Evolutionary conservation across 2,329 filamentous ascomycete genomes (phyloP), one percentile per base, ranked within the genome.

Genomic region (Onygenales sp.): DNA sequence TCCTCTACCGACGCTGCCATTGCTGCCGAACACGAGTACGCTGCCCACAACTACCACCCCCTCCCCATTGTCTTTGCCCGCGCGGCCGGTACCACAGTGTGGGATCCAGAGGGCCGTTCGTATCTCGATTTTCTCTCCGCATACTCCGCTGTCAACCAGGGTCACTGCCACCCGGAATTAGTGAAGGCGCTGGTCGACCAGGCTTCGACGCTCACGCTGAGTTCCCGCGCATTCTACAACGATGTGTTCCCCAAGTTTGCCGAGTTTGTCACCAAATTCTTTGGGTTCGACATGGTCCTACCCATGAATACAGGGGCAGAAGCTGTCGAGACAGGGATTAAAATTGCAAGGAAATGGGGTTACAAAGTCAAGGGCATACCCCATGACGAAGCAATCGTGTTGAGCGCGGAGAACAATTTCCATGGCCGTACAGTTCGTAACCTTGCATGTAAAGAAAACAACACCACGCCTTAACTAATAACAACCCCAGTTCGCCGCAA

Each of bases 241-340:
- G 92, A 97, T 76, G 93, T 97, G 58, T 97, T 97, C 75, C 92
- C 92, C 54, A 84, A 86, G 59, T 97, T 95, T 78, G 92, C 92
- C 6, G 86, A 95, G 73, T 95, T 93, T 74, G 85, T 95, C 58
- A 91, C 88, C 62, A 74, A 82, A 60, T 85, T 88, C 67, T 95
- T 96, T 69, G 90, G 89, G 57, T 97, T 94, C 69, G 92, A 97
- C 72, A 96, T 96, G 92, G 89, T 95, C 36, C 74, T 97, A 70
- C 92, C 92, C 59, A 96, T 97, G 91, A 96, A 96, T 77, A 97
- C 92, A 2, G 92, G 92, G 55, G 92, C 92, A 21, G 92, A 97
- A 74, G 92, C 92, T 7, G 90, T 95, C 37, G 92, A 97, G 79
- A 96, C 92, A 0, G 91, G 87, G 10, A 84, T 97, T 74, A 97